Conservation (phyloP, 108 stramenopile species). For the Pseudonitzschia delicatissima region DNA sequence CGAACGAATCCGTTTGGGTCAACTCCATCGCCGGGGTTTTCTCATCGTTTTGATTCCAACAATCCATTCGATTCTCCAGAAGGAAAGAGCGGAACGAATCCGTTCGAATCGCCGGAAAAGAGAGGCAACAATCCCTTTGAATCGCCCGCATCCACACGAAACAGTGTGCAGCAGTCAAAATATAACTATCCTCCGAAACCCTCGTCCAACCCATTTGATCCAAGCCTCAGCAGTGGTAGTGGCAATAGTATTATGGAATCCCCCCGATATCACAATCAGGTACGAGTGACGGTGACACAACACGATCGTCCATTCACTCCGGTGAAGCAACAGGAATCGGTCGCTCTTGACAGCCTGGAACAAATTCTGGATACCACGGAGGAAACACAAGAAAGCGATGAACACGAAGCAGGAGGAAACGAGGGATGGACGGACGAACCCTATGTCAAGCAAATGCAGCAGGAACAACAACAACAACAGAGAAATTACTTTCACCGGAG, state of each 20-base stretch:
- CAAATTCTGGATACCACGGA: constrained; percentile 11
- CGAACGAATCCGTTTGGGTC: background rate
- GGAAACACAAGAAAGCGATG: background rate
- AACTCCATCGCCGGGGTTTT: background rate
- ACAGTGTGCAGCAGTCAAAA: background rate
- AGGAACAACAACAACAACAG: background rate
- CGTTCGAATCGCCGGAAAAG: background rate
- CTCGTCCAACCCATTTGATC: constrained; percentile 2
- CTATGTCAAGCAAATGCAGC: background rate
- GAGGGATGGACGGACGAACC: constrained; percentile 12
- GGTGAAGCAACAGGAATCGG: constrained; percentile 1
- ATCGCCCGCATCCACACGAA: background rate
- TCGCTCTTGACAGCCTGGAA: constrained; percentile 8
- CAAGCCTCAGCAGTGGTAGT: background rate
- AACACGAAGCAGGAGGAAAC: background rate
- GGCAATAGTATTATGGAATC: background rate
- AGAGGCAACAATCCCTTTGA: background rate
- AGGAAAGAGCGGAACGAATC: background rate
- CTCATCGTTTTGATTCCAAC: background rate
- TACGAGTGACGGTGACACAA: constrained; percentile 4
- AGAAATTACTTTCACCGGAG: background rate
- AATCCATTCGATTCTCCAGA: constrained; percentile 18
- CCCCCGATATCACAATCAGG: background rate
- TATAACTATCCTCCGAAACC: no score
- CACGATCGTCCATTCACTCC: background rate